Evolutionary conservation across 257 asterid genomes (phyloP), one percentile per base, ranked within the genome.

Genomic region (Ocimum tenuiflorum): DNA sequence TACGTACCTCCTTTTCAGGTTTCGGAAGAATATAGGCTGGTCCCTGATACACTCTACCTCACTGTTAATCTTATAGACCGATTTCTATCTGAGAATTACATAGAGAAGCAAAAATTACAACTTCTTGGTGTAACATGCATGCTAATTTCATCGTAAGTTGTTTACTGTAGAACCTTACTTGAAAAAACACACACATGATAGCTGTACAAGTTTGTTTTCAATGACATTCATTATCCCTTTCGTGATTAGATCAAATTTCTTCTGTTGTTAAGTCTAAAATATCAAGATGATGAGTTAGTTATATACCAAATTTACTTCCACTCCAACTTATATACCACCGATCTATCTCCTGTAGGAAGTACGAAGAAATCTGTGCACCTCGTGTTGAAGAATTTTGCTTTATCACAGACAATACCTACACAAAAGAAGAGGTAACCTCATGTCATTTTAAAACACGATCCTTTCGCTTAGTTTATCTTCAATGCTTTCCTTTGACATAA

Each of bases 41-140:
- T 86, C 19, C 96, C 97, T 0, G 99, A 94, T 77, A 94, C 99
- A 41, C 96, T 94, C 56, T 94, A 94, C 90, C 86, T 94, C 80
- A 85, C 99, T 68, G 95, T 90, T 68, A 85, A 90, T 82, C 99
- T 94, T 57, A 85, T 94, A 72, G 99, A 94, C 73, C 82, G 97
- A 52, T 94, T 78, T 75, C 83, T 94, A 49, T 84, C 97, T 17
- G 86, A 68, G 71, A 83, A 78, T 63, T 81, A 79, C 75, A 80
- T 90, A 51, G 95, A 91, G 82, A 94, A 86, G 80, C 95, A 82
- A 75, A 94, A 86, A 73, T 79, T 94, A 72, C 99, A 94, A 75
- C 89, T 94, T 67, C 88, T 94, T 73, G 99, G 99, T 11, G 95
- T 94, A 62, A 90, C 99, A 65, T 90, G 97, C 97, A 85, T 94